Evolutionary conservation across 83 land plant genomes (phyloP).

Genomic region (Thuja plicata): DNA sequence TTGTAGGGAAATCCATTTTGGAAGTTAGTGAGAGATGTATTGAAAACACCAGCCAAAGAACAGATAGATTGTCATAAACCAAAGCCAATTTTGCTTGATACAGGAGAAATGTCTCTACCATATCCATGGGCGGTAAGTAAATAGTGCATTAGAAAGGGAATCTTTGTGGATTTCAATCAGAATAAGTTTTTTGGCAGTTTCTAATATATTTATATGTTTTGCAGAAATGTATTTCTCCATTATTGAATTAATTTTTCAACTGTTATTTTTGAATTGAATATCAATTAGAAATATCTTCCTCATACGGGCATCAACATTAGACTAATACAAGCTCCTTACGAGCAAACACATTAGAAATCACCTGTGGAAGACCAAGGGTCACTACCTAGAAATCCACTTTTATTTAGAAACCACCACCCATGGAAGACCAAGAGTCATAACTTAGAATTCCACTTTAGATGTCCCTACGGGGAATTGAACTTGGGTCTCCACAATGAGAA

Average conservation of each 20-base stretch:
- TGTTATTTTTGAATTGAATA: background rate
- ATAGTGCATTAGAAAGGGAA: background rate
- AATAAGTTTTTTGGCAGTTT: background rate
- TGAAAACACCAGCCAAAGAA: slow-evolving; percentile 70
- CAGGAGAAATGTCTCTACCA: slow-evolving; percentile 87
- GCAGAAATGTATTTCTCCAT: background rate
- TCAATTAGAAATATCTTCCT: too few relatives aligned
- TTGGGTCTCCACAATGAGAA: too few relatives aligned
- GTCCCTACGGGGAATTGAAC: too few relatives aligned
- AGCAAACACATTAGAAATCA: too few relatives aligned
- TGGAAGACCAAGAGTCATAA: too few relatives aligned
- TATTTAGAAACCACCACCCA: too few relatives aligned
- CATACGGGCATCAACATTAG: too few relatives aligned
- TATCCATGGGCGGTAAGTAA: slow-evolving; percentile 93
- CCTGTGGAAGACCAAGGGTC: too few relatives aligned
- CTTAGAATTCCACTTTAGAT: too few relatives aligned
- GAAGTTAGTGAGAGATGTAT: slow-evolving; percentile 71
- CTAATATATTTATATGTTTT: background rate
- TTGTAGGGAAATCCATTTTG: slow-evolving; percentile 93
- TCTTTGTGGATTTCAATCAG: background rate
- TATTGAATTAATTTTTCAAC: background rate
- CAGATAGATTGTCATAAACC: slow-evolving; percentile 89
- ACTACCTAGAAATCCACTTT: too few relatives aligned
- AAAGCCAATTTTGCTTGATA: slow-evolving; percentile 94
- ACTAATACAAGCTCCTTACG: too few relatives aligned